Conservation (phyloP, 2,329 filamentous ascomycete species). For the Verticillium klebahnii region DNA sequence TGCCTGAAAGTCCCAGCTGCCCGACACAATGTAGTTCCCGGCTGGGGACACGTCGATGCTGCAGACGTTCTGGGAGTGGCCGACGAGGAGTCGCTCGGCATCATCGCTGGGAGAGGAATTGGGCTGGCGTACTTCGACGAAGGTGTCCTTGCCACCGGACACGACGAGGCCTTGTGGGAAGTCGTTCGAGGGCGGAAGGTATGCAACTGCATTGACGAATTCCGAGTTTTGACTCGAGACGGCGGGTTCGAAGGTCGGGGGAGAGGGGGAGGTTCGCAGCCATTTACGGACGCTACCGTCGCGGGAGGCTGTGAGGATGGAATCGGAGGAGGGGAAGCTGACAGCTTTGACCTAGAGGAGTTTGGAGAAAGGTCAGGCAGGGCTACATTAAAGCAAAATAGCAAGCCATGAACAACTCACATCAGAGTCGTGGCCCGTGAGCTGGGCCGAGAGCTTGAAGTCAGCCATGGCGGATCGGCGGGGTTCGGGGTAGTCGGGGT, state of each 20-base stretch:
- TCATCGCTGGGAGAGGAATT: slow-evolving; percentile 64
- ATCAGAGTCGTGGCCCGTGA: slow-evolving; percentile 89
- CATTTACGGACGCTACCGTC: slow-evolving; percentile 88
- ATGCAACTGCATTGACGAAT: slow-evolving; percentile 84
- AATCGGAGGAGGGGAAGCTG: slow-evolving; percentile 67
- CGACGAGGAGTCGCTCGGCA: slow-evolving; percentile 79
- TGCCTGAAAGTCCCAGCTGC: slow-evolving; percentile 88
- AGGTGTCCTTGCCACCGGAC: slow-evolving; percentile 84
- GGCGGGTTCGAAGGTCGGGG: slow-evolving; percentile 70
- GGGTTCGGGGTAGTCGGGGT: neutral
- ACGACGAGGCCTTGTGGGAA: slow-evolving; percentile 77
- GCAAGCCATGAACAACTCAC: slow-evolving; percentile 45
- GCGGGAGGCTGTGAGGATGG: slow-evolving; percentile 80
- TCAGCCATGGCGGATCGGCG: slow-evolving; percentile 55
- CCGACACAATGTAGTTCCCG: slow-evolving; percentile 75
- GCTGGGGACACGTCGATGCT: slow-evolving; percentile 73
- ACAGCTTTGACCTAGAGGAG: slow-evolving; percentile 74
- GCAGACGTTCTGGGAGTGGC: slow-evolving; percentile 85
- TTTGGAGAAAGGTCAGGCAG: neutral
- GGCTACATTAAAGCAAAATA: neutral
- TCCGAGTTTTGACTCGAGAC: slow-evolving; percentile 75
- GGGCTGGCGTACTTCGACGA: slow-evolving; percentile 84
- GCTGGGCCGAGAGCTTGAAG: slow-evolving; percentile 89
- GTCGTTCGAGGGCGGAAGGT: slow-evolving; percentile 61
- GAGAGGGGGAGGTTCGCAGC: slow-evolving; percentile 62